Conservation (phyloP, 2,329 filamentous ascomycete genomes). For the Colletotrichum lindemuthianum region DNA sequence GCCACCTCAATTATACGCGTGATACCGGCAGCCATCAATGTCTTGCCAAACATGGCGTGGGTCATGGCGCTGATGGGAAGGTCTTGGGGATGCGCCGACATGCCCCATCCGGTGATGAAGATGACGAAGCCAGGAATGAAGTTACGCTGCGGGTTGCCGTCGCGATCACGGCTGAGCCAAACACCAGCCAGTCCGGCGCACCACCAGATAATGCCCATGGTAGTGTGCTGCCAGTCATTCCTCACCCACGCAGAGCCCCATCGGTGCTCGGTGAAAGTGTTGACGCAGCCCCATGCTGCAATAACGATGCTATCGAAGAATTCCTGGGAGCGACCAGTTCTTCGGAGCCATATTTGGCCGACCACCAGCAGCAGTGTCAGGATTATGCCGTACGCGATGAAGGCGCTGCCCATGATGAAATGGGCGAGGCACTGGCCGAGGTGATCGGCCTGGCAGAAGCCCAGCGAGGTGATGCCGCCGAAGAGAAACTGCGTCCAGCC, state of each 20-base stretch:
- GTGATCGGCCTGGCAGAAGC: constrained; percentile 93
- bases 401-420: constrained; percentile 98
- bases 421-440: constrained; percentile 92
- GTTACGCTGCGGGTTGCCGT: constrained; percentile 90
- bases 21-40: constrained; percentile 88
- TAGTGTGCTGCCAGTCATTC: constrained; percentile 97
- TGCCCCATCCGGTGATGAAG: constrained; percentile 91
- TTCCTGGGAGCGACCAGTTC: constrained; percentile 88
- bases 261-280: constrained; percentile 96
- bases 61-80: constrained; percentile 87
- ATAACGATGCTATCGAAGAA: constrained; percentile 96
- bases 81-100: constrained; percentile 90
- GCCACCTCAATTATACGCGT: constrained; percentile 90
- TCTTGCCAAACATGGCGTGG: constrained; percentile 92
- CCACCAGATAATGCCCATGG: constrained; percentile 99
- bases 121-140: constrained; percentile 93
- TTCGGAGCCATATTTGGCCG: constrained; percentile 86
- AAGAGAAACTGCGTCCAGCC: constrained; percentile 96
- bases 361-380: constrained; percentile 88
- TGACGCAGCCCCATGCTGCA: constrained; percentile 94
- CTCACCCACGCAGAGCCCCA: constrained; percentile 91
- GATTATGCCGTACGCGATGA: constrained; percentile 91
- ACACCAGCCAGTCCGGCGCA: constrained; percentile 89
- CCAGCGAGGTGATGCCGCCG: constrained; percentile 89
- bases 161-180: constrained; percentile 87